These are phyloP conservation scores for Sclerotinia borealis DNA, from an alignment of 2,329 filamentous ascomycete species.

Conservation along the genomic window DNA sequence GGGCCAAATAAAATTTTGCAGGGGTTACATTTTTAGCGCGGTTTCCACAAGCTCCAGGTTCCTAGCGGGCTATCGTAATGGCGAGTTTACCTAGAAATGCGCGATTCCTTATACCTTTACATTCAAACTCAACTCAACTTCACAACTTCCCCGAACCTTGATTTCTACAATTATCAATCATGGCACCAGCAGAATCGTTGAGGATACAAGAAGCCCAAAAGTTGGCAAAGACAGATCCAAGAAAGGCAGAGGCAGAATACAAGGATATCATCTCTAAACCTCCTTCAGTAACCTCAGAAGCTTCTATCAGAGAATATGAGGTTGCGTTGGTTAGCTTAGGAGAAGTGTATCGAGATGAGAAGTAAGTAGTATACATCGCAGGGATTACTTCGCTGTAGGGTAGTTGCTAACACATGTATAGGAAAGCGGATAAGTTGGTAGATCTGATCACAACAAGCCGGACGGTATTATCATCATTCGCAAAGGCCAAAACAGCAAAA, in stretches of 20 bases:
- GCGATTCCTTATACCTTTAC: constrained; percentile 16
- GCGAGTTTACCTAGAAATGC: constrained; percentile 15
- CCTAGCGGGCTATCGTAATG: constrained; percentile 14
- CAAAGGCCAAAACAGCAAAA: constrained; percentile 98
- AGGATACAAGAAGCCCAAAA: constrained; percentile 85
- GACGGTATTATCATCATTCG: constrained; percentile 88
- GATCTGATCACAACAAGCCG: constrained; percentile 86
- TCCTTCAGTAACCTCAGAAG: constrained; percentile 75
- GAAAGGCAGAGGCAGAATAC: constrained; percentile 81
- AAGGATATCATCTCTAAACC: constrained; percentile 83
- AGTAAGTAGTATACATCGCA: constrained; percentile 43
- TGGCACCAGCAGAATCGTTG: constrained; percentile 54
- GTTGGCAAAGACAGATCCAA: constrained; percentile 71
- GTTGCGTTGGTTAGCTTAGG: constrained; percentile 80
- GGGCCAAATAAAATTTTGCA: constrained; percentile 19
- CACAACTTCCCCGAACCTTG: not conserved
- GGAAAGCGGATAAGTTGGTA: constrained; percentile 77
- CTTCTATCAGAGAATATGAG: constrained; percentile 87
- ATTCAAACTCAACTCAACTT: constrained; percentile 15
- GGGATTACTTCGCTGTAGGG: not conserved
- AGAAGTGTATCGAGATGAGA: constrained; percentile 86
- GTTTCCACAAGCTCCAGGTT: constrained; percentile 20
- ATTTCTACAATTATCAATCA: constrained; percentile 31
- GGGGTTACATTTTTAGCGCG: constrained; percentile 19
- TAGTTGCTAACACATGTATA: constrained; percentile 36